These are phyloP conservation scores for Ziziphus jujuba DNA, from an alignment of 306 rosid species.

Conservation along the genomic window DNA sequence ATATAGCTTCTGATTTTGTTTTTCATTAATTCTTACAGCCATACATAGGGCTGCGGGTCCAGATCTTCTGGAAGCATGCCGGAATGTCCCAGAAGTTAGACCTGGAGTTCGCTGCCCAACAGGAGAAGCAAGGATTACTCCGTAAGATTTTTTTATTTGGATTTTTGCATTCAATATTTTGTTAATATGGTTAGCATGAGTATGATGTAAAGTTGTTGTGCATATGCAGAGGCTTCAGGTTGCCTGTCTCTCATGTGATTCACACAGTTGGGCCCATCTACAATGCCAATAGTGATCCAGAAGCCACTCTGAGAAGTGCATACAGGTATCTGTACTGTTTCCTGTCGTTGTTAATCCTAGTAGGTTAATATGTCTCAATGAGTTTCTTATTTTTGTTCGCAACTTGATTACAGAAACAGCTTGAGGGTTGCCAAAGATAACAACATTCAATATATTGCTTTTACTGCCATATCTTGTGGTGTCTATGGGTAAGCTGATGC, in stretches of 20 bases:
- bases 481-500: conserved; percentile 59
- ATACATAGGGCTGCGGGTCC: conserved; percentile 88
- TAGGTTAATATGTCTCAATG: background rate
- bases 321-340: conserved; percentile 52
- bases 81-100: conserved; percentile 60
- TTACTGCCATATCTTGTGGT: conserved; percentile 95
- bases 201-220: background rate
- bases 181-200: background rate
- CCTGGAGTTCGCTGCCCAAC: conserved; percentile 84
- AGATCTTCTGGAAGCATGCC: conserved; percentile 71
- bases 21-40: conserved; percentile 39
- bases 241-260: conserved; percentile 79
- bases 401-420: conserved; percentile 58
- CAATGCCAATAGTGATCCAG: conserved; percentile 39
- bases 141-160: conserved; percentile 38
- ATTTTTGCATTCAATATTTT: background rate
- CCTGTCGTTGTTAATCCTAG: background rate
- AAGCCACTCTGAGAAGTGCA: conserved; percentile 60
- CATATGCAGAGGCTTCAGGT: conserved; percentile 68
- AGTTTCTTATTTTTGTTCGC: background rate
- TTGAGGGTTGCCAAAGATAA: conserved; percentile 71
- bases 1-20: background rate
- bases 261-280: conserved; percentile 87
- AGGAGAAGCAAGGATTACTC: conserved; percentile 91
- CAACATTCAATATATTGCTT: conserved; percentile 67